Evolutionary conservation across 2,329 filamentous ascomycete genomes (phyloP).

Genomic region (Colletotrichum neosansevieriae): DNA sequence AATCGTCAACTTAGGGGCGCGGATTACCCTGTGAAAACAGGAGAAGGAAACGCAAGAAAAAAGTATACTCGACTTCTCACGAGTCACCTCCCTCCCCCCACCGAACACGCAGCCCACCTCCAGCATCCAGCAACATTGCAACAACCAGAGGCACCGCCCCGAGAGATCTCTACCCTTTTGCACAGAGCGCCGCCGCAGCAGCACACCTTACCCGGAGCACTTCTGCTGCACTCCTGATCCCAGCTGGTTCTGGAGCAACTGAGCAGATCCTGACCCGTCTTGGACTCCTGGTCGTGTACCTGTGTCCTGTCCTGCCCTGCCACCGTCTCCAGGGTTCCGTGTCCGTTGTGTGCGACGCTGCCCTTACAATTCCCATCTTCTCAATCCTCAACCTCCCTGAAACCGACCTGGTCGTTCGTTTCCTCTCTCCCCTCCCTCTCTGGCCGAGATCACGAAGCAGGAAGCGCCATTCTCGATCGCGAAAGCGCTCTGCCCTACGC

Average conservation of each 20-base stretch:
- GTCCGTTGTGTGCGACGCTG: conserved; percentile 34
- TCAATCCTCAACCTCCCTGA: conserved; percentile 39
- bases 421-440: conserved; percentile 5
- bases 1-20: neutral
- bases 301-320: conserved; percentile 23
- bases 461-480: conserved; percentile 24
- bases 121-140: neutral
- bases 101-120: conserved; percentile 12
- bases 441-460: conserved; percentile 27
- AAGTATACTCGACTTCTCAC: neutral
- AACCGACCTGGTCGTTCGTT: conserved; percentile 34
- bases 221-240: conserved; percentile 24
- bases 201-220: conserved; percentile 28
- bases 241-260: conserved; percentile 27
- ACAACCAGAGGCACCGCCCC: neutral
- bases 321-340: conserved; percentile 25
- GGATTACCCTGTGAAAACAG: neutral
- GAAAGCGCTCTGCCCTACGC: conserved; percentile 14
- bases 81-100: neutral
- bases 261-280: conserved; percentile 26
- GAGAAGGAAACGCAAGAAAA: neutral
- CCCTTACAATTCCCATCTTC: conserved; percentile 29
- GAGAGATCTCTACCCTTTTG: neutral
- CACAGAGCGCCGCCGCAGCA: neutral
- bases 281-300: conserved; percentile 8